Base-by-base conservation (phyloP, 2,329 filamentous ascomycete species). In the Aschersonia sp. region DNA sequence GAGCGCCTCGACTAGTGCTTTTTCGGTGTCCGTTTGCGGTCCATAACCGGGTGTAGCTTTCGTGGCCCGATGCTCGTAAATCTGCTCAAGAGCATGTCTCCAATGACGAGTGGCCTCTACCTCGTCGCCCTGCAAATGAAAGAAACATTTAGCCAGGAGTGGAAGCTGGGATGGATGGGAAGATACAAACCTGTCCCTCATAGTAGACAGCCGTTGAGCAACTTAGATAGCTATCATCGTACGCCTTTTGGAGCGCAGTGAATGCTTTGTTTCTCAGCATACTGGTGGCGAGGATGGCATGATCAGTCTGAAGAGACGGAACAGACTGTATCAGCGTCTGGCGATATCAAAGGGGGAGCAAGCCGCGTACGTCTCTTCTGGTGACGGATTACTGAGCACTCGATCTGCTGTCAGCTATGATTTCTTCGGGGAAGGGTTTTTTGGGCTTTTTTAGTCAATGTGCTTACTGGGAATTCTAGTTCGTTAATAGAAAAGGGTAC, bases 181-280 rank as follows among this genome's bases (percentile, higher is more conserved):
- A 30, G 11, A 5, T 2, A 51, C 48, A 30, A 30, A 94, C 88
- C 78, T 94, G 84, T 62, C 83, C 80, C 69, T 98, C 92, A 64
- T 95, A 95, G 68, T 95, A 95, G 47, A 95, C 86, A 40, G 90
- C 90, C 2, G 89, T 97, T 11, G 89, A 95, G 67, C 89, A 95
- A 61, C 84, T 88, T 57, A 95, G 69, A 67, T 95, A 95, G 65
- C 85, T 89, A 65, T 97, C 88, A 69, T 97, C 90, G 68, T 97
- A 97, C 48, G 88, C 94, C 76, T 95, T 95, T 69, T 97, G 90
- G 64, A 95, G 79, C 52, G 81, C 80, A 65, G 84, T 80, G 60
- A 81, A 74, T 52, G 65, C 65, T 59, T 66, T 73, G 61, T 66
- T 74, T 57, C 68, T 69, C 62, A 73, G 71, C 74, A 78, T 77